Evolutionary conservation across 1,139 yeast genomes (phyloP).

Genomic region (Diutina pseudorugosa): DNA sequence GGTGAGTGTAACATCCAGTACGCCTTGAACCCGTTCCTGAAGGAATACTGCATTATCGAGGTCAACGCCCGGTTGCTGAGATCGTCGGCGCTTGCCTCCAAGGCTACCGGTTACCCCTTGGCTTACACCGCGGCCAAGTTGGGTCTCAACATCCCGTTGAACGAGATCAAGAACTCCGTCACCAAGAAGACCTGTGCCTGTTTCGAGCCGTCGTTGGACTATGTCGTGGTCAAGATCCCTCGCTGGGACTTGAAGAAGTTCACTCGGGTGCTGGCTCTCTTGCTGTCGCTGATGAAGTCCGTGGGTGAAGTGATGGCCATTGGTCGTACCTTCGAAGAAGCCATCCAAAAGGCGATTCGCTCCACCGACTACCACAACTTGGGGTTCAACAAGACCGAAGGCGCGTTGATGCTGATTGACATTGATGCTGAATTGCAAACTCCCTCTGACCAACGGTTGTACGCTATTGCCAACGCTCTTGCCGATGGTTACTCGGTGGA

Average conservation of each 20-base stretch:
- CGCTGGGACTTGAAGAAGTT: conserved; percentile 98
- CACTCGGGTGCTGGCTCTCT: conserved; percentile 78
- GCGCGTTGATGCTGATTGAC: conserved; percentile 78
- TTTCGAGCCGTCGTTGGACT: conserved; percentile 96
- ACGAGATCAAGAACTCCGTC: conserved; percentile 86
- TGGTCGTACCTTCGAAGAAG: conserved; percentile 96
- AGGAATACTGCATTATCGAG: conserved; percentile 94
- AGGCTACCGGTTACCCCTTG: conserved; percentile 97
- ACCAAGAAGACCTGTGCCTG: conserved; percentile 94
- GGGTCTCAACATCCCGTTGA: conserved; percentile 87
- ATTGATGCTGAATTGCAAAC: conserved; percentile 86
- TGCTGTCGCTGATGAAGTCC: conserved; percentile 94
- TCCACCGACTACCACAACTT: conserved; percentile 91
- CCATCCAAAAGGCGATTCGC: conserved; percentile 95
- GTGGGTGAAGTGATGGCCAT: conserved; percentile 99
- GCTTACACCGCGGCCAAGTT: conserved; percentile 97
- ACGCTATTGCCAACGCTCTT: conserved; percentile 91
- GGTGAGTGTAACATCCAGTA: conserved; percentile 99
- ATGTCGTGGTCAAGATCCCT: conserved; percentile 96
- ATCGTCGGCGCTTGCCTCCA: conserved; percentile 96
- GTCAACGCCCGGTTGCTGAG: conserved; percentile 96
- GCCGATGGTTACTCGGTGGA: conserved; percentile 83
- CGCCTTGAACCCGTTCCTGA: conserved; percentile 87
- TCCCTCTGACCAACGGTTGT: conserved; percentile 92
- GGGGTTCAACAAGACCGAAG: conserved; percentile 76